Evolutionary conservation across 2,329 filamentous ascomycete species (phyloP).

Genomic region (Epichloe baconii): DNA sequence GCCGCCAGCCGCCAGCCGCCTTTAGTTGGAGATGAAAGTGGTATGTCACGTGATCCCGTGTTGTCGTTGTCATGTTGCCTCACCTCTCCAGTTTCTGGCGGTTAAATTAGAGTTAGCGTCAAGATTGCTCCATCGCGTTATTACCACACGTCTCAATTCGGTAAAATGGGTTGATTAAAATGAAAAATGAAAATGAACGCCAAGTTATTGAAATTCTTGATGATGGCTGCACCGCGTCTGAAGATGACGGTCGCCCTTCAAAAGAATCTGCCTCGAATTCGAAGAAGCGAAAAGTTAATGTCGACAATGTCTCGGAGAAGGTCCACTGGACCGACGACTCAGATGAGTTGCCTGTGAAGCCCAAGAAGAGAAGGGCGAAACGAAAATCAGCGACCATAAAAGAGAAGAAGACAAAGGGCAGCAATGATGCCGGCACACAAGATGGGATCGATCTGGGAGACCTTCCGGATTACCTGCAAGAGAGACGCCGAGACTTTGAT

Average conservation of each 20-base stretch:
- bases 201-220: slow-evolving; percentile 16
- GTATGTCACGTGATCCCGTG: slow-evolving; percentile 1
- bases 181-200: slow-evolving; percentile 2
- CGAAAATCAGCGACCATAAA: slow-evolving; percentile 18
- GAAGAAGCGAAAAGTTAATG: slow-evolving; percentile 24
- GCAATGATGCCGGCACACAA: slow-evolving; percentile 23
- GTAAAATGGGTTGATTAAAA: slow-evolving; percentile 3
- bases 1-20: too few species aligned
- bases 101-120: too few species aligned
- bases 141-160: too few species aligned
- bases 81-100: too few species aligned
- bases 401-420: slow-evolving; percentile 10
- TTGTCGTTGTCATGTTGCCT: not conserved
- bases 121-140: not conserved
- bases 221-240: slow-evolving; percentile 12
- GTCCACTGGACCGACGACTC: slow-evolving; percentile 47
- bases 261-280: slow-evolving; percentile 4
- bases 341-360: slow-evolving; percentile 42
- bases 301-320: slow-evolving; percentile 26
- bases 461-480: slow-evolving; percentile 60
- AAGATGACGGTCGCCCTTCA: slow-evolving; percentile 7
- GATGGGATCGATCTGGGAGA: slow-evolving; percentile 37
- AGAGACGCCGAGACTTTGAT: slow-evolving; percentile 59
- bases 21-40: not conserved
- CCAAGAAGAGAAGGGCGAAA: slow-evolving; percentile 27